These are phyloP conservation scores for Beauveria australis DNA, from an alignment of 2,329 filamentous ascomycete genomes.

Conservation along the genomic window DNA sequence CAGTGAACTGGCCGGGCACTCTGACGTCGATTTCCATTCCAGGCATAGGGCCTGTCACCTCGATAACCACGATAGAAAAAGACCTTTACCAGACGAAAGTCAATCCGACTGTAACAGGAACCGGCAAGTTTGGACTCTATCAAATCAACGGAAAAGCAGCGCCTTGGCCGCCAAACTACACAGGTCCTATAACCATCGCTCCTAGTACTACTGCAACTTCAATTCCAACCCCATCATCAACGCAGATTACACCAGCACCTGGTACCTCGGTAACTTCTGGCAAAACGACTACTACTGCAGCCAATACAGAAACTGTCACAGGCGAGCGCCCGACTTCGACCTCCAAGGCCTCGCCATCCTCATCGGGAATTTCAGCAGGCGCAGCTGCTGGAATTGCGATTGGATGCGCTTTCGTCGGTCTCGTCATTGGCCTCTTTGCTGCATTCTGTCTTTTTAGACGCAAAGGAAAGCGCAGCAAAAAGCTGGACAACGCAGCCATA, in stretches of 20 bases:
- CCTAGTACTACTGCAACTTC: background rate
- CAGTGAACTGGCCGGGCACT: background rate
- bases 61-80: background rate
- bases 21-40: background rate
- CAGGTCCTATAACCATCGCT: background rate
- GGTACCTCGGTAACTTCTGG: background rate
- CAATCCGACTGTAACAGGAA: background rate
- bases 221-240: background rate
- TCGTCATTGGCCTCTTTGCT: constrained; percentile 19
- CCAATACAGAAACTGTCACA: background rate
- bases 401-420: constrained; percentile 21
- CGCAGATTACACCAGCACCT: background rate
- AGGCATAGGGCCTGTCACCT: background rate
- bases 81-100: background rate
- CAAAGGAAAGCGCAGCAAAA: constrained; percentile 6
- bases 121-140: background rate
- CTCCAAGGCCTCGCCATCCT: background rate
- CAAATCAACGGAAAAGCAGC: background rate
- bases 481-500: background rate
- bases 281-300: background rate
- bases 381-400: constrained; percentile 22
- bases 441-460: constrained; percentile 21
- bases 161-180: background rate
- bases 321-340: background rate
- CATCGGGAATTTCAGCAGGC: constrained; percentile 12